Percentiles rank a stretch among this genome's conserved stretches.
Evolutionary conservation across 176 grass and related monocot genomes (phyloP).

Genomic region (Echinochloa phyllopogon): DNA sequence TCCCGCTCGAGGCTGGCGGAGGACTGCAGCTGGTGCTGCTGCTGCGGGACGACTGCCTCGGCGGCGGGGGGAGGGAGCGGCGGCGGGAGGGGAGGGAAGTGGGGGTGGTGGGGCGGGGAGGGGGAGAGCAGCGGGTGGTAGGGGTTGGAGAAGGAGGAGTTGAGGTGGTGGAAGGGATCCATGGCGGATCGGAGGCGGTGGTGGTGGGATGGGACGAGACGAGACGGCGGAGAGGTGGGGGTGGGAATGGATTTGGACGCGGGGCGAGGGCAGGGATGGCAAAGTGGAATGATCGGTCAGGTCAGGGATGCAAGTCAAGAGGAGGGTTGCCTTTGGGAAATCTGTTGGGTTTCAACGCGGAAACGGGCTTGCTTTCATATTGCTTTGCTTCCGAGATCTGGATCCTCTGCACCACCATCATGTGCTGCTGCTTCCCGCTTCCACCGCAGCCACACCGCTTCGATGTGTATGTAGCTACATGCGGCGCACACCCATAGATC

Average conservation of each 20-base stretch:
- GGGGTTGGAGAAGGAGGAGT: constrained; percentile 63
- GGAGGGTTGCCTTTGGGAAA: constrained; percentile 18
- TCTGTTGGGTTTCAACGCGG: constrained; percentile 78
- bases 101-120: constrained; percentile 33
- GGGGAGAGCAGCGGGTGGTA: constrained; percentile 56
- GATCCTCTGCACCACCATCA: constrained; percentile 34
- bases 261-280: neutral
- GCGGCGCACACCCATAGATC: too few relatives aligned
- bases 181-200: constrained; percentile 42
- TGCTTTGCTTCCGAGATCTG: constrained; percentile 56
- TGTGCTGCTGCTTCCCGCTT: too few relatives aligned
- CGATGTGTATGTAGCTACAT: neutral
- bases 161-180: constrained; percentile 86
- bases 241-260: neutral
- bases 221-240: neutral
- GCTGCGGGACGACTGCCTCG: neutral
- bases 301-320: constrained; percentile 32
- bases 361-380: constrained; percentile 88
- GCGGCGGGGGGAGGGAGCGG: neutral
- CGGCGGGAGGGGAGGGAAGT: neutral
- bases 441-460: neutral
- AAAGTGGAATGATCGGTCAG: neutral
- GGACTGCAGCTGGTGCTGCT: neutral
- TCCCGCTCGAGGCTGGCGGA: constrained; percentile 51
- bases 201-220: neutral